Conservation (phyloP, 1,284 basidiomycete species). For the Apiotrichum porosum region DNA sequence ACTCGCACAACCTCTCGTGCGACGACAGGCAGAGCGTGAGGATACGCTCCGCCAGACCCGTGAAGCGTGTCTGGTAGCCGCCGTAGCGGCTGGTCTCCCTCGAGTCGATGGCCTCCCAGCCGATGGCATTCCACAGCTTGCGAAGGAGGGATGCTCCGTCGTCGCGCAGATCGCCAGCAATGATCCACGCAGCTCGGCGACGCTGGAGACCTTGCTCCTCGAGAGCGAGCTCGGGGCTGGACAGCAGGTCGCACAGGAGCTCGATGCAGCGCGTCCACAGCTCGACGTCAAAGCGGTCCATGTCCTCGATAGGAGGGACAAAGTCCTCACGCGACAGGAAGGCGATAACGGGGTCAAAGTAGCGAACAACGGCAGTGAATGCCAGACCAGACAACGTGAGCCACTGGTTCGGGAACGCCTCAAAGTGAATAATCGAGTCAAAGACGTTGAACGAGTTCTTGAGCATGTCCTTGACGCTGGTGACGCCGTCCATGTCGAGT, state of each 20-base stretch:
- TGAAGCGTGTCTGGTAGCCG: constrained; percentile 72
- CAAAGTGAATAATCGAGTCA: constrained; percentile 75
- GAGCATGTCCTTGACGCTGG: constrained; percentile 68
- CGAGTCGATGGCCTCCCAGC: constrained; percentile 54
- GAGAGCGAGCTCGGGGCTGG: constrained; percentile 84
- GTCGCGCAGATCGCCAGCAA: constrained; percentile 89
- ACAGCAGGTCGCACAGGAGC: constrained; percentile 77
- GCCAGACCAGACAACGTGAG: constrained; percentile 86
- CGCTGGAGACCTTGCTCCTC: constrained; percentile 70
- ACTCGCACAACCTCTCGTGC: constrained; percentile 84
- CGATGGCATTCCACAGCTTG: constrained; percentile 81
- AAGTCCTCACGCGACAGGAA: constrained; percentile 70
- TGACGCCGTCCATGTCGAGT: constrained; percentile 77
- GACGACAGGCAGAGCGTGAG: constrained; percentile 90
- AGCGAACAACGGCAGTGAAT: constrained; percentile 81
- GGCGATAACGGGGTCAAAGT: constrained; percentile 74
- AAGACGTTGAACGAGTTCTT: constrained; percentile 76
- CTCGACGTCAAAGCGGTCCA: constrained; percentile 65
- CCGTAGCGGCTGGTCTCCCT: constrained; percentile 11
- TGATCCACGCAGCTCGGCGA: constrained; percentile 89
- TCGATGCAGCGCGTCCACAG: constrained; percentile 80
- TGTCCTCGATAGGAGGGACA: constrained; percentile 64
- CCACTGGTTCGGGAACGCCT: constrained; percentile 88
- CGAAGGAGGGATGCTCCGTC: constrained; percentile 82
- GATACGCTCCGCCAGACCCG: constrained; percentile 81